Evolutionary conservation across 106 monocot species (phyloP), one percentile per base, ranked within the genome.

Genomic region (Platanthera zijinensis): DNA sequence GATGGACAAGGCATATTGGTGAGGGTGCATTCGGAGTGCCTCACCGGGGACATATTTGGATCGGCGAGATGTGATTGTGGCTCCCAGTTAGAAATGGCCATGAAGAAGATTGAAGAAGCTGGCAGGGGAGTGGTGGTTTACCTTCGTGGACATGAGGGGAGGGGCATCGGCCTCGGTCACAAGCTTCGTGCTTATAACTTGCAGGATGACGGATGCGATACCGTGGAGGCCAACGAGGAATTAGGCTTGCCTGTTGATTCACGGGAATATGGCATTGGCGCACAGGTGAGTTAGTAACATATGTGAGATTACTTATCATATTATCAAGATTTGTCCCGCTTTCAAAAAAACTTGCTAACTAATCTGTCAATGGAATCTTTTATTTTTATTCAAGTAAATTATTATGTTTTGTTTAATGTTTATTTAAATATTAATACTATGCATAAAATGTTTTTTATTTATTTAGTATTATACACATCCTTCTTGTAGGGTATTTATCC

Each of bases 101-200:
- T 96, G 96, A 79, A 86, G 78, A 68, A 87, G 79, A 96, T 96
- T 59, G 93, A 93, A 70, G 86, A 93, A 77, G 87, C 77, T 15
- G 96, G 93, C 32, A 91, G 93, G 72, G 96, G 96, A 68, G 96
- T 96, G 12, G 17, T 96, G 68, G 93, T 96, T 28, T 93, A 96
- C 81, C 93, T 96, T 59, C 87, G 96, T 71, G 96, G 96, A 0
- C 96, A 96, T 57, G 96, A 96, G 59, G 96, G 93, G 52, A 90
- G 96, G 70, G 96, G 96, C 22, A 96, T 96, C 71, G 96, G 96
- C 25, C 78, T 96, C n/a, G 96, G 96, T 21, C 96, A 96, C 80
- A 96, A 96, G 74, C 90, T 96, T 22, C 90, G 96, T 64, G 96
- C 96, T 71, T 96, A 96, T 78, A 96, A 87, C 71, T 80, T 96